phyloP scores from a whole-genome alignment of 2,329 filamentous ascomycete species.

The Simplicillium aogashimaense region DNA sequence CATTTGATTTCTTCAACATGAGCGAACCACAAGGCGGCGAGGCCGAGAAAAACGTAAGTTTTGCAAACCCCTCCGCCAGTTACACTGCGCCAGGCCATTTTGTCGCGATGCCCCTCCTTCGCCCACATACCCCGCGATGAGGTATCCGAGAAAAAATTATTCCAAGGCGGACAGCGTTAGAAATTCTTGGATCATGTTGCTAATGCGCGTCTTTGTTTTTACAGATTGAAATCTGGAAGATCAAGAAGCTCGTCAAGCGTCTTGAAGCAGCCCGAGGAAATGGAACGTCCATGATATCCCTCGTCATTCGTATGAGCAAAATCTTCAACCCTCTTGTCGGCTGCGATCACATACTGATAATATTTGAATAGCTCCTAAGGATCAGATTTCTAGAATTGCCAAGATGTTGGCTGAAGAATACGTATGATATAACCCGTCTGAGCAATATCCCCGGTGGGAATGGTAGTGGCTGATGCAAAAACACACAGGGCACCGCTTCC shows the following conservation, averaged over 20 bases:
- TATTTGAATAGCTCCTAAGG: slow-evolving; percentile 68
- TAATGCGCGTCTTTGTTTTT: neutral
- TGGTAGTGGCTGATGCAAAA: slow-evolving; percentile 4
- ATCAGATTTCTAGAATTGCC: slow-evolving; percentile 88
- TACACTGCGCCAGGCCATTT: slow-evolving; percentile 3
- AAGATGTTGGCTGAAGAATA: slow-evolving; percentile 99
- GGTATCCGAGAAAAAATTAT: neutral
- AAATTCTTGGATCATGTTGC: neutral
- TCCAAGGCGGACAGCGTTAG: neutral
- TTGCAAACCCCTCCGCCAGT: slow-evolving; percentile 1
- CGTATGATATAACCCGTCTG: slow-evolving; percentile 40
- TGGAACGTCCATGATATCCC: slow-evolving; percentile 98
- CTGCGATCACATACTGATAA: neutral
- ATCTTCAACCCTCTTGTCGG: neutral
- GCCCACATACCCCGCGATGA: neutral
- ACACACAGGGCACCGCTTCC: slow-evolving; percentile 75
- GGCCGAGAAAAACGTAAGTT: slow-evolving; percentile 8
- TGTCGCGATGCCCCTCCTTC: slow-evolving; percentile 6
- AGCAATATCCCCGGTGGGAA: neutral
- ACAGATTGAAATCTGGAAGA: slow-evolving; percentile 81
- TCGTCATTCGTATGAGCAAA: slow-evolving; percentile 78
- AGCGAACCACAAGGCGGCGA: slow-evolving; percentile 6
- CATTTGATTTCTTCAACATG: slow-evolving; percentile 3
- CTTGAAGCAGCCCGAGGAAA: slow-evolving; percentile 95
- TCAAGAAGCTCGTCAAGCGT: slow-evolving; percentile 99